Evolutionary conservation across 306 rosid genomes (phyloP), one percentile per base, ranked within the genome.

Genomic region (Prunus armeniaca): DNA sequence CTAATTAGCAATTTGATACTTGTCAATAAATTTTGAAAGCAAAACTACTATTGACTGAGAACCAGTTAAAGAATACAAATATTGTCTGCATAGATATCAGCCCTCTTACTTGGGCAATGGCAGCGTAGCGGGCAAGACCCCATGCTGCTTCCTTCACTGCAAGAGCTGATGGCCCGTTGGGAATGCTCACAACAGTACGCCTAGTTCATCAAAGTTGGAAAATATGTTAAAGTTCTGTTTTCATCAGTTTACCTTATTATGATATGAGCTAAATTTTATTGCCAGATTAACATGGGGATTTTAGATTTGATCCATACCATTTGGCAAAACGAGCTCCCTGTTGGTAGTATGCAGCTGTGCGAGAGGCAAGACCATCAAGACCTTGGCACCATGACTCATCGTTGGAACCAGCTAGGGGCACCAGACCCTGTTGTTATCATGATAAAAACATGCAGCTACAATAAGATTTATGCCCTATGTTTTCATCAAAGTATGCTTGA

Each of bases 101-200:
- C 54, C 65, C 71, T 75, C 85, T 84, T 67, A 92, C 98, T 90
- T 92, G 98, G 28, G 96, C 67, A 82, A 92, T 91, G 75, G 97
- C 89, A 47, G 98, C 98, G 68, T 95, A 95, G 85, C 98, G 98
- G 78, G 98, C 98, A 0, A 95, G 88, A 77, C 98, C 97, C 92
- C 95, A 90, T 25, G 95, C 95, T 25, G 95, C 92, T 87, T 90
- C 95, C 81, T 87, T 90, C 58, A 95, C 97, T 5, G 98, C 98
- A 27, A 95, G 85, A 80, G 93, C 93, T 69, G 98, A 89, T 84
- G 98, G 98, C 71, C 98, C 98, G 6, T 92, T 92, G 88, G 98
- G 98, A 74, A 93, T 93, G 89, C 98, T 93, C 87, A 93, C 90
- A 77, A 91, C 93, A 3, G 93, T 82, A 81, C 93, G 96, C 96